phyloP scores from a whole-genome alignment of 2,329 filamentous ascomycete genomes.

The Pyricularia grisea region DNA sequence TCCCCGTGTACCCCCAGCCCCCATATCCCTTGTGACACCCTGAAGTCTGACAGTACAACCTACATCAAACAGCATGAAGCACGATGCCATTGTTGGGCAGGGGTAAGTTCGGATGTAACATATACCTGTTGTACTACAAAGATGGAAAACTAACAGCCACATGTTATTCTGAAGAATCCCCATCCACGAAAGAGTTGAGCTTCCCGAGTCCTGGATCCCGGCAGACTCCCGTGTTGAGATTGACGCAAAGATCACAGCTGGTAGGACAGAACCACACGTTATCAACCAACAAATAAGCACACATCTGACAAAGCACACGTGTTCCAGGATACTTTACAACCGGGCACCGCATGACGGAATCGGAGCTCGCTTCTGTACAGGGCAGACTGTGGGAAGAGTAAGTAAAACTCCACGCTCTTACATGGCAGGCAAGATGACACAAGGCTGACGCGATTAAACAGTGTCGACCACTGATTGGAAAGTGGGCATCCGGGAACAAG shows the following conservation, averaged over 20 bases:
- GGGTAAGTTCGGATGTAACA: conserved; percentile 38
- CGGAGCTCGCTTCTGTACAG: conserved; percentile 77
- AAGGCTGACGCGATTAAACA: conserved; percentile 17
- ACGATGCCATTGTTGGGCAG: conserved; percentile 79
- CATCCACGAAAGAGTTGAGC: conserved; percentile 81
- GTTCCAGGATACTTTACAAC: conserved; percentile 65
- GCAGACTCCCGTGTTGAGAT: conserved; percentile 96
- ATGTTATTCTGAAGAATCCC: conserved; percentile 47
- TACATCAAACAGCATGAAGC: conserved; percentile 59
- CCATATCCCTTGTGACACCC: conserved; percentile 3
- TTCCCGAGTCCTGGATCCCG: conserved; percentile 89
- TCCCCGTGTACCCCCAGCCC: neutral
- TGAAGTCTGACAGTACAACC: conserved; percentile 11
- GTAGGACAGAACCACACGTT: conserved; percentile 34
- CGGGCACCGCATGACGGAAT: conserved; percentile 78
- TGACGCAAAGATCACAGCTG: conserved; percentile 95
- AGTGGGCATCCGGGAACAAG: neutral
- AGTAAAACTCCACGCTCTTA: conserved; percentile 18
- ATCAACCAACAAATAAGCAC: neutral
- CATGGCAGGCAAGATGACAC: conserved; percentile 9
- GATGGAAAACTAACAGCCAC: neutral
- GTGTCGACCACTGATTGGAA: conserved; percentile 16
- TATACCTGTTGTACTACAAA: neutral
- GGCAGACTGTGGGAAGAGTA: conserved; percentile 87
- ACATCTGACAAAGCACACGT: neutral